phyloP scores from a whole-genome alignment of 2,329 filamentous ascomycete genomes.

The Drechmeria coniospora region DNA sequence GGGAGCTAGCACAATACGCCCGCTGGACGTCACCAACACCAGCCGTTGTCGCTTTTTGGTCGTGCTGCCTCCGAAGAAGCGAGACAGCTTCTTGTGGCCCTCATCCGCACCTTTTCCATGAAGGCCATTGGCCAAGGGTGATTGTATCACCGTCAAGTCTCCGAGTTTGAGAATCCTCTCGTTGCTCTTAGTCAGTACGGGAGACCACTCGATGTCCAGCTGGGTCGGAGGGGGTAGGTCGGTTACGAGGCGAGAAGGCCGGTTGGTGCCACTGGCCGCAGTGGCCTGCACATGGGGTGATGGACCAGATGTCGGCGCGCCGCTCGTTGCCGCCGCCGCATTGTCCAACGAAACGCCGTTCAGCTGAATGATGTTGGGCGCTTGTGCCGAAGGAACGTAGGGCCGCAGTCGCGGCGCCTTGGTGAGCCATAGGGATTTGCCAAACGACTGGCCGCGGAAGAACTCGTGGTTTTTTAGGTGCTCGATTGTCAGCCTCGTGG shows the following conservation, averaged over 20 bases:
- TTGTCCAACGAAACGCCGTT: slow-evolving; percentile 35
- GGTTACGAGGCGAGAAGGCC: slow-evolving; percentile 74
- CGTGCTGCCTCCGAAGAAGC: slow-evolving; percentile 83
- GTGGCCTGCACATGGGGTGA: slow-evolving; percentile 20
- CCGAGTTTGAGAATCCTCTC: slow-evolving; percentile 91
- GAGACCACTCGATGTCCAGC: slow-evolving; percentile 96
- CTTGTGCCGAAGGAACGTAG: slow-evolving; percentile 62
- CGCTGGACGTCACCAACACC: slow-evolving; percentile 89
- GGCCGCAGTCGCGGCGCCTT: slow-evolving; percentile 79
- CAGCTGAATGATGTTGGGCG: slow-evolving; percentile 59
- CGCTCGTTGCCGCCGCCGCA: slow-evolving; percentile 10
- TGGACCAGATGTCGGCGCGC: slow-evolving; percentile 13
- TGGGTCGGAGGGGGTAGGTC: slow-evolving; percentile 94
- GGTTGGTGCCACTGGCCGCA: slow-evolving; percentile 28
- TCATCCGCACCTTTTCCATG: slow-evolving; percentile 57
- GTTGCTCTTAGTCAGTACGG: slow-evolving; percentile 77
- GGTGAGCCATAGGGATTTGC: slow-evolving; percentile 71
- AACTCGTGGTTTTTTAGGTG: slow-evolving; percentile 96
- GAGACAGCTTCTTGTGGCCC: slow-evolving; percentile 72
- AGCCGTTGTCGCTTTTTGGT: slow-evolving; percentile 86
- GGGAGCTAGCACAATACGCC: slow-evolving; percentile 75
- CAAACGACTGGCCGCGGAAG: slow-evolving; percentile 77
- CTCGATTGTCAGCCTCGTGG: slow-evolving; percentile 73
- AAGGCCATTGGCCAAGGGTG: slow-evolving; percentile 60
- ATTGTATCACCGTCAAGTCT: slow-evolving; percentile 71